phyloP scores from a whole-genome alignment of 805 yeast species.

The Metschnikowia kofuensis region DNA sequence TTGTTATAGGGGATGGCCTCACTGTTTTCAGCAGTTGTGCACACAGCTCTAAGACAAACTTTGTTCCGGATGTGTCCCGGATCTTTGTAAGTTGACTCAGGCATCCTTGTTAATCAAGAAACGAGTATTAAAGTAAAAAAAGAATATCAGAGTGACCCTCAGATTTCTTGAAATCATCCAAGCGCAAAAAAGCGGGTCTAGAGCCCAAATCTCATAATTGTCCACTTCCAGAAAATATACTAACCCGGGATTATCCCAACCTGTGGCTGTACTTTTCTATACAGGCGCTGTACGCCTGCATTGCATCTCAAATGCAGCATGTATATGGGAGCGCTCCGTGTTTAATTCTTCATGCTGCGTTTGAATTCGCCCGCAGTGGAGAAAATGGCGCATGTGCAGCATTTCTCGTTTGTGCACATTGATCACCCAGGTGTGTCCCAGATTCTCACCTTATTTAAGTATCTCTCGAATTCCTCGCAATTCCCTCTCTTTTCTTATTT shows the following conservation, averaged over 20 bases:
- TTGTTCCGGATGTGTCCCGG: slow-evolving; percentile 1
- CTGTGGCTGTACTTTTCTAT: neutral
- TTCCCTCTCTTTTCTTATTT: no score
- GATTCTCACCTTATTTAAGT: slow-evolving; percentile 10
- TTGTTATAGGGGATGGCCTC: neutral
- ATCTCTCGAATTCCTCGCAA: slow-evolving; percentile 3
- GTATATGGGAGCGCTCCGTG: slow-evolving; percentile 1
- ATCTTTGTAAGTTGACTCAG: neutral
- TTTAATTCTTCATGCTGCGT: neutral
- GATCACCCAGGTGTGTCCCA: slow-evolving; percentile 5
- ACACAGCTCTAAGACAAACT: neutral
- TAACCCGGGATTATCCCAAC: no score
- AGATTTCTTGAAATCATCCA: no score
- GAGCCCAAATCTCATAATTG: neutral
- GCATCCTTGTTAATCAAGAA: neutral
- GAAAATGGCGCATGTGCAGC: slow-evolving; percentile 5
- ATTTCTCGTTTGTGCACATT: slow-evolving; percentile 11
- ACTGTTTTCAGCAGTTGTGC: neutral
- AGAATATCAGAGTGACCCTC: no score
- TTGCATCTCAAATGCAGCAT: neutral
- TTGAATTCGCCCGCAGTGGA: slow-evolving; percentile 10
- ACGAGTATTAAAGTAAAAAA: no score
- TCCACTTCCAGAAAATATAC: no score
- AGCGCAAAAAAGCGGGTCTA: neutral
- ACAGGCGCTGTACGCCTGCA: neutral